These are phyloP conservation scores for Boechera stricta DNA, from an alignment of 345 rosid genomes.

Conservation along the genomic window DNA sequence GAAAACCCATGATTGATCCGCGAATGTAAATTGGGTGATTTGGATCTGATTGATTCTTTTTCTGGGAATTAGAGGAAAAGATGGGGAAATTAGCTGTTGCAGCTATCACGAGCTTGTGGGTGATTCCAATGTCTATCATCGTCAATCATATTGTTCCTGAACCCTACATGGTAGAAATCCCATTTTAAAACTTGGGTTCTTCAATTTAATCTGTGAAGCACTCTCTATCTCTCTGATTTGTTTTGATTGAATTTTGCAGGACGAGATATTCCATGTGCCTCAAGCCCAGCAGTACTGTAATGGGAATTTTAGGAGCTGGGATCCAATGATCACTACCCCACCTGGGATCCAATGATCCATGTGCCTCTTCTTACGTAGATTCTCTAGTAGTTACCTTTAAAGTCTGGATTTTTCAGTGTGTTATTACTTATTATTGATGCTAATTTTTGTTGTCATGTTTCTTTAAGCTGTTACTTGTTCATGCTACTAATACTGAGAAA, in stretches of 20 bases:
- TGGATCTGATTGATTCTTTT: not conserved
- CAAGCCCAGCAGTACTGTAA: conserved; percentile 87
- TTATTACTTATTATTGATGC: not conserved
- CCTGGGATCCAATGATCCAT: conserved; percentile 43
- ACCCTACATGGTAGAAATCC: conserved; percentile 75
- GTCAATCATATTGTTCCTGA: conserved; percentile 74
- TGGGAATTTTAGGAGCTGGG: conserved; percentile 84
- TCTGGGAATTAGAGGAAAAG: not conserved
- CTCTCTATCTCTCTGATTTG: not conserved
- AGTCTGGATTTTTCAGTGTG: not conserved
- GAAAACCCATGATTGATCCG: conserved; percentile 17
- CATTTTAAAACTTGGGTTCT: not conserved
- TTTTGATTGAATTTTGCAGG: conserved; percentile 56
- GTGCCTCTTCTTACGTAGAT: not conserved
- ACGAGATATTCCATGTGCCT: conserved; percentile 93
- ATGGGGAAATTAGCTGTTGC: conserved; percentile 78
- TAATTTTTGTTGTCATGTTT: not conserved
- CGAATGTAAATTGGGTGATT: not conserved
- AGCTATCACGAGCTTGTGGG: conserved; percentile 75
- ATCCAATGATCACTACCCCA: conserved; percentile 98
- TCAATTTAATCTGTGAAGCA: not conserved
- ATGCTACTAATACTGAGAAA: no score
- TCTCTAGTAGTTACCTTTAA: conserved; percentile 4
- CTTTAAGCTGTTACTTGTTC: not conserved
- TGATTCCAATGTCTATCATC: conserved; percentile 68